Conservation (phyloP, 1,139 yeast genomes). For the Hyphopichia khmerensis region DNA sequence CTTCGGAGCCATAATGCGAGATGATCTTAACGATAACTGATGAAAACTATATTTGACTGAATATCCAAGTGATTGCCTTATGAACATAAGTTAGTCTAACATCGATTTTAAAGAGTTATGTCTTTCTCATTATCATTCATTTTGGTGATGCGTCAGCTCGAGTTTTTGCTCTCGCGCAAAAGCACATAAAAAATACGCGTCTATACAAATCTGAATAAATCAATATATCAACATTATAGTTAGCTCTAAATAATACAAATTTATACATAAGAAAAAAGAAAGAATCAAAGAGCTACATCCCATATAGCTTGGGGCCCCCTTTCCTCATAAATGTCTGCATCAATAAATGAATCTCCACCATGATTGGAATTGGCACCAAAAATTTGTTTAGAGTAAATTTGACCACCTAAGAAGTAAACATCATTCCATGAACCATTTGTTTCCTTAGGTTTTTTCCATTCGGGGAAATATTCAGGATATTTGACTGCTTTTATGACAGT, state of each 20-base stretch:
- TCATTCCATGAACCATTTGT: constrained; percentile 68
- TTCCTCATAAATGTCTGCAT: constrained; percentile 72
- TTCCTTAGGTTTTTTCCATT: constrained; percentile 77
- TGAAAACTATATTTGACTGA: neutral
- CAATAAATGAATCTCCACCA: constrained; percentile 65
- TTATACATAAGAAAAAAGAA: neutral
- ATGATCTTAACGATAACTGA: neutral
- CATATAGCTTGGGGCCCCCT: constrained; percentile 73
- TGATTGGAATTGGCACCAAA: constrained; percentile 62
- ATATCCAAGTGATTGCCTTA: neutral
- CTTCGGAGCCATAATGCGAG: constrained; percentile 25
- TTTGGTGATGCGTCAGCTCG: neutral
- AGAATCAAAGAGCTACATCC: constrained; percentile 27
- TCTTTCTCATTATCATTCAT: too few species aligned
- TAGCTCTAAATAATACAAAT: neutral
- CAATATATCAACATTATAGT: neutral
- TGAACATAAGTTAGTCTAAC: neutral
- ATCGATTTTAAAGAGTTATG: too few species aligned
- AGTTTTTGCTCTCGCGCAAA: neutral
- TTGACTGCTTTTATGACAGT: constrained; percentile 65
- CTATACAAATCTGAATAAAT: too few species aligned
- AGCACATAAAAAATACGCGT: neutral
- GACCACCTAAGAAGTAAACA: constrained; percentile 77
- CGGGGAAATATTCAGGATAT: constrained; percentile 90
- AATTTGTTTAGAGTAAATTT: constrained; percentile 82